Conservation (phyloP, 2,329 filamentous ascomycete species). For the Neonectria neomacrospora region DNA sequence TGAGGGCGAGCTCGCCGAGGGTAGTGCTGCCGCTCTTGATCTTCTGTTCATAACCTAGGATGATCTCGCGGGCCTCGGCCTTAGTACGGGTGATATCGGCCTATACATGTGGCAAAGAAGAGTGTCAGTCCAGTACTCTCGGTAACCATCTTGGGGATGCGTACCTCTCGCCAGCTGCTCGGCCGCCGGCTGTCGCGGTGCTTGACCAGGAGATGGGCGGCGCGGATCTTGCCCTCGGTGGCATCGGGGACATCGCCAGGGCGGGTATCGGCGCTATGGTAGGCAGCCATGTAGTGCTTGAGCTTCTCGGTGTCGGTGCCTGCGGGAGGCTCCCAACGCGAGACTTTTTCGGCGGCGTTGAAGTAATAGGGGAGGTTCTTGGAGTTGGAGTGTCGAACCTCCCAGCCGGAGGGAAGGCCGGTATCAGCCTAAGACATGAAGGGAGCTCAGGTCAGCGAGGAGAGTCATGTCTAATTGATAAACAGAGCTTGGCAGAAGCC, state of each 20-base stretch:
- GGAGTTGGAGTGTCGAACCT: conserved; percentile 97
- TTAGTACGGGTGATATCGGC: conserved; percentile 88
- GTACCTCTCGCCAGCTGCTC: conserved; percentile 87
- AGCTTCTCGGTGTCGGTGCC: conserved; percentile 92
- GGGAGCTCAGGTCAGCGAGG: conserved; percentile 19
- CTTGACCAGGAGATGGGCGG: conserved; percentile 93
- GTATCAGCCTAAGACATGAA: conserved; percentile 68
- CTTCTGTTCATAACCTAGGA: conserved; percentile 77
- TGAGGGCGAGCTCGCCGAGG: conserved; percentile 85
- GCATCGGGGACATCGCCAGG: conserved; percentile 53
- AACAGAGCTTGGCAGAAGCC: background rate
- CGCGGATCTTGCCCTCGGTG: conserved; percentile 86
- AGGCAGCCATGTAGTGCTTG: conserved; percentile 90
- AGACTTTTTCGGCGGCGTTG: conserved; percentile 86
- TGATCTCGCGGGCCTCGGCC: conserved; percentile 83
- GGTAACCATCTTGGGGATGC: conserved; percentile 22
- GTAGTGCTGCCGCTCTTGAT: conserved; percentile 76
- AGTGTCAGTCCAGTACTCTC: conserved; percentile 11
- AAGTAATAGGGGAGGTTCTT: conserved; percentile 99
- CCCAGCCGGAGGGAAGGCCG: conserved; percentile 88
- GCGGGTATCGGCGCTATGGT: conserved; percentile 73
- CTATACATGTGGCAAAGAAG: conserved; percentile 45
- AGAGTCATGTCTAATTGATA: background rate
- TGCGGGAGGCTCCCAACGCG: conserved; percentile 92
- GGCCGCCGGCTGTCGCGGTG: conserved; percentile 88